Conservation (phyloP, 2,329 filamentous ascomycete genomes). For the Metarhizium album region DNA sequence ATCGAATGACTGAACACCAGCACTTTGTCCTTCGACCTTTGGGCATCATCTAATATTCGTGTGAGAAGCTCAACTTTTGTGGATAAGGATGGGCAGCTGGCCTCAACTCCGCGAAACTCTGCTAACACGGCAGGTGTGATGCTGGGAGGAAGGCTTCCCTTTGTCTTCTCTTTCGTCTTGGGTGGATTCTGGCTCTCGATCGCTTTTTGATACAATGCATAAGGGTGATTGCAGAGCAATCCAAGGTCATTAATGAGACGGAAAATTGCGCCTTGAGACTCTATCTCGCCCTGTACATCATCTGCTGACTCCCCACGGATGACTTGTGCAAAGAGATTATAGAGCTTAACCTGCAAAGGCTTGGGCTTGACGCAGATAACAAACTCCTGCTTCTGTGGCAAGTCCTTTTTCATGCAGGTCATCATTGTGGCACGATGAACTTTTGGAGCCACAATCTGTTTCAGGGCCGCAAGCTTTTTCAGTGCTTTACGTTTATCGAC, state of each 20-base stretch:
- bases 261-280: constrained; percentile 20
- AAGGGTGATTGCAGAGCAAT: constrained; percentile 42
- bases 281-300: neutral
- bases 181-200: constrained; percentile 1
- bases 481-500: constrained; percentile 47
- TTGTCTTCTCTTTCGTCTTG: constrained; percentile 6
- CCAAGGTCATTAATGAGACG: constrained; percentile 27
- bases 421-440: constrained; percentile 63
- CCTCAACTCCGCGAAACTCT: constrained; percentile 27
- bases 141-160: constrained; percentile 14
- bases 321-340: constrained; percentile 36
- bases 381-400: constrained; percentile 73
- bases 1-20: constrained; percentile 72
- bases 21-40: constrained; percentile 55
- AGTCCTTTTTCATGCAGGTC: constrained; percentile 49
- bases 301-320: constrained; percentile 3
- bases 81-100: constrained; percentile 42
- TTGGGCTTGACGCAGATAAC: constrained; percentile 66
- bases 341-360: constrained; percentile 50
- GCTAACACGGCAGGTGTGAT: constrained; percentile 21
- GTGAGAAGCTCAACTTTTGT: constrained; percentile 59
- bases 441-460: constrained; percentile 63
- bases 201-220: constrained; percentile 29
- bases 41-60: constrained; percentile 57
- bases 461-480: constrained; percentile 60